Evolutionary conservation across 148 eudicot genomes (phyloP).

Genomic region (Nepenthes mirabilis): DNA sequence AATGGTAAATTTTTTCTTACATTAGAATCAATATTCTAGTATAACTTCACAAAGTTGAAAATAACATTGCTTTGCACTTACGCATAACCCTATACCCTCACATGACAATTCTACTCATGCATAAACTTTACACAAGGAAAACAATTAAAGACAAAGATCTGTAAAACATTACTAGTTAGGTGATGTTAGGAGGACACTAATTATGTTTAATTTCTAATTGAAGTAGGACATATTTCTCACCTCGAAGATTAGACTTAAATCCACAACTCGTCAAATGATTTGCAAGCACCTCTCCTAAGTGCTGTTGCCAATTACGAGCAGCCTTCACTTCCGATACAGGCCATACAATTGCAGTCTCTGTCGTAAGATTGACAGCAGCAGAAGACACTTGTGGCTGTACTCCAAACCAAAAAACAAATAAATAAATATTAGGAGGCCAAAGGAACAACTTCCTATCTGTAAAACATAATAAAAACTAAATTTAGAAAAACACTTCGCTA

Average conservation of each 20-base stretch:
- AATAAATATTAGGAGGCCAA: neutral
- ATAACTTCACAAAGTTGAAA: no score
- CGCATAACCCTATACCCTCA: no score
- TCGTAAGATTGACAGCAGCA: slow-evolving; percentile 82
- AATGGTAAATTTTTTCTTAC: no score
- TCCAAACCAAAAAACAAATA: neutral
- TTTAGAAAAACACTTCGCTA: no score
- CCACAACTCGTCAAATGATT: slow-evolving; percentile 85
- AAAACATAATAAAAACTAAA: neutral
- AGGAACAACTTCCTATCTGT: neutral
- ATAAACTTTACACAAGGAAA: no score
- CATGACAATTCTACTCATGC: no score
- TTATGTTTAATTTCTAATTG: no score
- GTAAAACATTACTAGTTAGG: no score
- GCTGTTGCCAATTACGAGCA: slow-evolving; percentile 62
- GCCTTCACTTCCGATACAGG: slow-evolving; percentile 72
- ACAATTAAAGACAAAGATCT: no score
- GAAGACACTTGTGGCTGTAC: slow-evolving; percentile 88
- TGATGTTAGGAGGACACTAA: no score
- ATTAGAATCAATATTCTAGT: no score
- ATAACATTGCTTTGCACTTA: no score
- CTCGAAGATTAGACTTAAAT: slow-evolving; percentile 73
- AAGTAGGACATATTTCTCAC: slow-evolving; percentile 18
- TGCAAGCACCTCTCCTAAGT: slow-evolving; percentile 73
- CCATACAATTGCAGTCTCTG: slow-evolving; percentile 95